Conservation (phyloP, 805 yeast species). For the Schizosaccharomyces cryophilus region DNA sequence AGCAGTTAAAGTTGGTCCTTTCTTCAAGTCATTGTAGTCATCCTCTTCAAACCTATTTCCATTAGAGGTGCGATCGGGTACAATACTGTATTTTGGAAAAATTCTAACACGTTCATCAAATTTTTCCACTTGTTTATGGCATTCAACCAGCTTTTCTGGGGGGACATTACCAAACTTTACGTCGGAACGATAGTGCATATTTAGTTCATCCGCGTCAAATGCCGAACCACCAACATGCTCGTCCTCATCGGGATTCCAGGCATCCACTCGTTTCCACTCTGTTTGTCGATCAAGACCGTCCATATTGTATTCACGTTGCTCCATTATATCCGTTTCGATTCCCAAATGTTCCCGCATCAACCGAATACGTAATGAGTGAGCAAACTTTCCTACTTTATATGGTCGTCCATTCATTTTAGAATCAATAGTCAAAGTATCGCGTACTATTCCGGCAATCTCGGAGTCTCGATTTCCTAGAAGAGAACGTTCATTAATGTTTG, state of each 20-base stretch:
- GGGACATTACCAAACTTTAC: not conserved
- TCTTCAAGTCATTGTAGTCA: not conserved
- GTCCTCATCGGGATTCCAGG: not conserved
- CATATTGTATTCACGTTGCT: constrained; percentile 54
- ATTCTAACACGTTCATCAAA: not conserved
- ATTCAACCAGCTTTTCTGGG: not conserved
- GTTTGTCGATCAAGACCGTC: constrained; percentile 6
- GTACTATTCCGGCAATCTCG: constrained; percentile 69
- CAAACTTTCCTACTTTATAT: constrained; percentile 62
- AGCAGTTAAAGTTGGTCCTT: not conserved
- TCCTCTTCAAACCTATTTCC: not conserved
- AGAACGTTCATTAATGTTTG: constrained; percentile 88
- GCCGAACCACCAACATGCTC: not conserved
- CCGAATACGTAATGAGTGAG: constrained; percentile 69
- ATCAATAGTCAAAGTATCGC: constrained; percentile 55
- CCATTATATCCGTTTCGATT: constrained; percentile 67
- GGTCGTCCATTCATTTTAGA: constrained; percentile 61
- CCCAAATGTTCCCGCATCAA: constrained; percentile 95
- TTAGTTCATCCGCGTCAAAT: not conserved
- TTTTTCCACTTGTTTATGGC: not conserved
- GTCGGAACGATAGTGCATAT: not conserved
- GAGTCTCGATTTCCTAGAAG: constrained; percentile 88
- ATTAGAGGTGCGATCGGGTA: not conserved
- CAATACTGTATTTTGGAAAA: not conserved
- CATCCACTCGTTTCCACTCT: not conserved